A percentile compares a stretch with the other conserved stretches of the same genome.
Conservation (phyloP, 2,329 filamentous ascomycete genomes). For the Penicillium brevicompactum region DNA sequence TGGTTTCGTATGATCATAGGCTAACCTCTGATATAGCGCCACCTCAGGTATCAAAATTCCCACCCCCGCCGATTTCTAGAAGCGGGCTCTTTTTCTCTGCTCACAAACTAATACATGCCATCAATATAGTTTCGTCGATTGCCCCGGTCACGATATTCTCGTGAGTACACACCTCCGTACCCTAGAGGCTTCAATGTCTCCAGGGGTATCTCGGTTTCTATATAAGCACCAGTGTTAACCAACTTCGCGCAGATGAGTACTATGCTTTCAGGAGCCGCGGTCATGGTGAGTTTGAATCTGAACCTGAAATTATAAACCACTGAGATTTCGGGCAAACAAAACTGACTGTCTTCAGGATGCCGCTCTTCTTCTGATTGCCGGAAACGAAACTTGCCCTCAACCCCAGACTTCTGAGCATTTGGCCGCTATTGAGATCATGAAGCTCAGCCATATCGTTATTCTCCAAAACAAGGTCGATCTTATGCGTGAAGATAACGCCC, state of each 20-base stretch:
- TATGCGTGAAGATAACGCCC: conserved; percentile 93
- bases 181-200: background rate
- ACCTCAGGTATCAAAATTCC: conserved; percentile 6
- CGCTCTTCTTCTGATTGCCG: conserved; percentile 90
- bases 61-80: background rate
- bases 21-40: conserved; percentile 7
- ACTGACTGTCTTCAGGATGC: conserved; percentile 62
- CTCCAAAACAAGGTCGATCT: conserved; percentile 99
- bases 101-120: conserved; percentile 10
- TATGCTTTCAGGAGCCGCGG: conserved; percentile 98
- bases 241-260: conserved; percentile 73
- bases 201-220: background rate
- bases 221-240: conserved; percentile 4
- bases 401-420: conserved; percentile 98
- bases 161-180: conserved; percentile 4
- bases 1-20: background rate
- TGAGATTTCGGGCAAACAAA: background rate
- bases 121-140: conserved; percentile 80
- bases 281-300: conserved; percentile 63
- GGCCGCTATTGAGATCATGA: conserved; percentile 99
- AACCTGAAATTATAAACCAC: background rate
- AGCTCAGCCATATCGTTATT: conserved; percentile 99
- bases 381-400: conserved; percentile 97
- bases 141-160: conserved; percentile 99
- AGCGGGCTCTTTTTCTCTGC: background rate